Evolutionary conservation across 192 early-diverging fungal species (phyloP), one percentile per base, ranked within the genome.

Genomic region (Umbelopsis vinacea): DNA sequence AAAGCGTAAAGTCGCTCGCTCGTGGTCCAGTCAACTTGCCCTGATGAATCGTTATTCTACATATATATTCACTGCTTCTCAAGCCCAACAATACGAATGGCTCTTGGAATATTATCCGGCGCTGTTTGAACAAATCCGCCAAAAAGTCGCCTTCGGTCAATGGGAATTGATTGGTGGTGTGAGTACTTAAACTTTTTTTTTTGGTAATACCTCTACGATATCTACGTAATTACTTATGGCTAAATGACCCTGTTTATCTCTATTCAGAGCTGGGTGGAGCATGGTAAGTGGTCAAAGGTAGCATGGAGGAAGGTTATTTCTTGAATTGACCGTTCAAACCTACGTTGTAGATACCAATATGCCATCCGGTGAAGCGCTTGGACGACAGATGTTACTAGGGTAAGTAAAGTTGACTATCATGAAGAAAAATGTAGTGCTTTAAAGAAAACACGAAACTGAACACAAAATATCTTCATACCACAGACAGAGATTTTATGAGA

Each of bases 31-130:
- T 48, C 94, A 95, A 81, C 47, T 95, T n/a, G 74, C 86, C 22
- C 77, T 95, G 8, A 91, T 99, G 80, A 93, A 98, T 11, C 73
- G 82, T 24, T 95, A 93, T 74, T 96, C 96, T 0, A 90, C 93
- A 45, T 97, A 93, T 80, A 85, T 81, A 46, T 99, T 99, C 82
- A 90, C 94, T 0, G 94, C 93, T 9, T 97, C 96, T 38, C 97
- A 99, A 84, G 95, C 94, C n/a, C 97, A 98, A 78, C 97, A 99
- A 79, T 95, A 96, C 67, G 94, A 96, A 76, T 99, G 98, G 98
- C 85, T 96, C 12, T 83, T 91, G 54, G 81, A 89, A 38, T 75
- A 91, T 24, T 98, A 99, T 75, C 98, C 98, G 8, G 69, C 76
- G 11, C 77, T 98, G 8, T 98, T 98, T 47, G 74, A 89, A 54